phyloP scores from a whole-genome alignment of 1,139 yeast species.

The Saccharomyces hybrid region DNA sequence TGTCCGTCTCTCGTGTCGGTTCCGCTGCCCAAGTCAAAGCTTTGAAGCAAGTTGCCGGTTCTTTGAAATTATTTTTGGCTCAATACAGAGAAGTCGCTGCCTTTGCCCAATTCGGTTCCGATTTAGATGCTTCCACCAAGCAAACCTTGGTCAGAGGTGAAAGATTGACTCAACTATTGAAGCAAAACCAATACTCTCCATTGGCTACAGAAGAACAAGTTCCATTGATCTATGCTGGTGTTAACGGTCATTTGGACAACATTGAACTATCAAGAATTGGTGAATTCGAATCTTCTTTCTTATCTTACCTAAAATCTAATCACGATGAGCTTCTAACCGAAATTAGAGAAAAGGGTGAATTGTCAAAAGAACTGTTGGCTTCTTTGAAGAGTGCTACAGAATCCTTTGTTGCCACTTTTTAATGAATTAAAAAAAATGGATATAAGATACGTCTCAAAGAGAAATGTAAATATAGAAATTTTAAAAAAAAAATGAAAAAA shows the following conservation, averaged over 20 bases:
- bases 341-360: conserved; percentile 84
- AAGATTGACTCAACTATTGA: conserved; percentile 97
- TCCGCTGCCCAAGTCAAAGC: conserved; percentile 99
- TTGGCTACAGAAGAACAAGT: conserved; percentile 98
- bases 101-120: conserved; percentile 99
- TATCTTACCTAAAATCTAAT: conserved; percentile 83
- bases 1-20: conserved; percentile 99
- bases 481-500: neutral
- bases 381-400: conserved; percentile 87
- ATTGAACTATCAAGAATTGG: conserved; percentile 80
- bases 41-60: conserved; percentile 99
- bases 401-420: conserved; percentile 84
- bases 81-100: conserved; percentile 99
- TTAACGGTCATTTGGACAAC: conserved; percentile 94
- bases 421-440: conserved; percentile 18
- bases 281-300: conserved; percentile 89
- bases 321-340: conserved; percentile 76
- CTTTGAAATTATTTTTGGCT: conserved; percentile 98
- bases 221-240: conserved; percentile 98
- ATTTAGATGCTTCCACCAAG: conserved; percentile 98
- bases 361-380: conserved; percentile 78
- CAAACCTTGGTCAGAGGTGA: conserved; percentile 99
- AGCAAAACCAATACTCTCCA: conserved; percentile 96
- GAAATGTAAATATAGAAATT: conserved; percentile 1
- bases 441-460: neutral